These are phyloP conservation scores for Salvia hispanica DNA, from an alignment of 257 asterid species.

Conservation along the genomic window DNA sequence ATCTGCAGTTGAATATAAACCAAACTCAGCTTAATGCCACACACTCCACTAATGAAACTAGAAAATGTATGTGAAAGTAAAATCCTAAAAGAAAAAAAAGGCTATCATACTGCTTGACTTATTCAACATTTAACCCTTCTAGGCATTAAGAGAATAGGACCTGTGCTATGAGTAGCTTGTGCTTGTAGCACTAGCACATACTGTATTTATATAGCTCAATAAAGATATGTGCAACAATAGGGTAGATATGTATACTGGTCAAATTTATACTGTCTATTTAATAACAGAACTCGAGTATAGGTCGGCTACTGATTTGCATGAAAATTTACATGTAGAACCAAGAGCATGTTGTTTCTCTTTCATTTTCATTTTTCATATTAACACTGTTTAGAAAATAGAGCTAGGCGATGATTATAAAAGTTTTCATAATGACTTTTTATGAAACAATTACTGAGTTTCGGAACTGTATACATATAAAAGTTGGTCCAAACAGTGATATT, in stretches of 20 bases:
- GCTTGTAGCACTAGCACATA: too few relatives aligned
- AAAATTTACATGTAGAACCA: neutral
- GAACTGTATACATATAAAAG: neutral
- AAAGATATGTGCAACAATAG: neutral
- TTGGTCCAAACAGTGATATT: neutral
- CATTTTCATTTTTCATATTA: neutral
- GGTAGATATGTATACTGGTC: constrained; percentile 5
- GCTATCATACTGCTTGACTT: neutral
- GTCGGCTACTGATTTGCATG: constrained; percentile 22
- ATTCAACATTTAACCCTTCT: neutral
- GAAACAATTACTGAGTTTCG: neutral
- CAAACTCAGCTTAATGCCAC: too few relatives aligned
- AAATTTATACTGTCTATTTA: neutral
- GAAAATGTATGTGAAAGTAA: constrained; percentile 11
- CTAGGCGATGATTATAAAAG: neutral
- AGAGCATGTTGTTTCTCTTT: neutral
- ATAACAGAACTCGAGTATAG: constrained; percentile 1
- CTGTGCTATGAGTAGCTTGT: constrained; percentile 1
- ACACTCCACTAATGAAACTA: too few relatives aligned
- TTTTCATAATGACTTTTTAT: too few relatives aligned
- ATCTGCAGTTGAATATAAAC: too few relatives aligned
- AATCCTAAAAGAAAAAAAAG: neutral
- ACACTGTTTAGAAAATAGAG: neutral
- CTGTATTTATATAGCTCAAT: constrained; percentile 8
- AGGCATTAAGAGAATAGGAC: constrained; percentile 27